Conservation (phyloP, 192 early-diverging fungal species). For the Coemansia sp. region DNA sequence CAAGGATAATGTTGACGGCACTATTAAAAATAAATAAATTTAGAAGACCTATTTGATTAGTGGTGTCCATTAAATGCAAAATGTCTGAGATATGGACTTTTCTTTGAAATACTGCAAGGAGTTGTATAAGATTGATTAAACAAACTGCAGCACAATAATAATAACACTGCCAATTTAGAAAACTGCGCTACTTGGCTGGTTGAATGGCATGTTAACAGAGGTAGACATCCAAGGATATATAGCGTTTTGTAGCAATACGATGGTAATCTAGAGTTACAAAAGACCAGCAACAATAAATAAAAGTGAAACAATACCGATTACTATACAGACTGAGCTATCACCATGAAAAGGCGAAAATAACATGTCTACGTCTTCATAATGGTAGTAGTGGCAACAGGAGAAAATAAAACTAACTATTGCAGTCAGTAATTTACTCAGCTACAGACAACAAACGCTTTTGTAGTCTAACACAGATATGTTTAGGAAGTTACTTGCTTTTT, state of each 20-base stretch:
- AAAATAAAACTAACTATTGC: not conserved
- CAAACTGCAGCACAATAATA: too few species aligned
- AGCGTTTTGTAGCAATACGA: not conserved
- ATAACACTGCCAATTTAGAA: too few species aligned
- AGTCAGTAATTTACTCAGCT: not conserved
- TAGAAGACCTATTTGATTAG: not conserved
- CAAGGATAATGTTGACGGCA: not conserved
- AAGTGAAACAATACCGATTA: slow-evolving; percentile 1
- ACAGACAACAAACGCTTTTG: not conserved
- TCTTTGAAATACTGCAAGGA: too few species aligned
- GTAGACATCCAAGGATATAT: not conserved
- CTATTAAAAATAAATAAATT: not conserved
- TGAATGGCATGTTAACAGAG: not conserved
- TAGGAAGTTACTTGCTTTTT: slow-evolving; percentile 8
- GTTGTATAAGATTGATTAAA: too few species aligned
- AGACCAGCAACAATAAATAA: not conserved
- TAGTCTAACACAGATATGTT: slow-evolving; percentile 6
- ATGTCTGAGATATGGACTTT: too few species aligned
- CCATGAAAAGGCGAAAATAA: not conserved
- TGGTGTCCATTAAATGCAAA: not conserved
- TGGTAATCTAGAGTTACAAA: not conserved
- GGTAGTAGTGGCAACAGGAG: not conserved
- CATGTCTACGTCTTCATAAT: not conserved
- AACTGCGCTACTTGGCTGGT: too few species aligned
- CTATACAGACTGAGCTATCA: not conserved